Conservation (phyloP, 768 basidiomycete genomes). For the Lactarius deliciosus region DNA sequence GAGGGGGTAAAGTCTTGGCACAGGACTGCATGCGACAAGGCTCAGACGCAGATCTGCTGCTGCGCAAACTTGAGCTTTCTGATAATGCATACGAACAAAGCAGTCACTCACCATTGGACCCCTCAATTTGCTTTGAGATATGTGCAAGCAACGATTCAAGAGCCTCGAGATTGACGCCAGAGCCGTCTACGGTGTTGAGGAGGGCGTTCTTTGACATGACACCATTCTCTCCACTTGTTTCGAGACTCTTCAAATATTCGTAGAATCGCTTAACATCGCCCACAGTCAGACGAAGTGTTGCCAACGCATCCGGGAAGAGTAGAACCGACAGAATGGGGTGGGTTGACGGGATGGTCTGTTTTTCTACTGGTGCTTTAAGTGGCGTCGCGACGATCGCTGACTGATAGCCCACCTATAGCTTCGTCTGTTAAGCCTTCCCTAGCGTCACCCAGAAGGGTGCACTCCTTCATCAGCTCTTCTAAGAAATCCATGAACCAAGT, state of each 20-base stretch:
- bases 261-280: constrained; percentile 60
- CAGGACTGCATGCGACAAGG: constrained; percentile 61
- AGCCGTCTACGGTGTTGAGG: constrained; percentile 60
- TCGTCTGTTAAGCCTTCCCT: constrained; percentile 16
- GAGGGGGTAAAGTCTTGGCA: constrained; percentile 43
- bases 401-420: constrained; percentile 10
- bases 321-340: constrained; percentile 54
- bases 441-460: constrained; percentile 39
- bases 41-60: constrained; percentile 52
- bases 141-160: constrained; percentile 50
- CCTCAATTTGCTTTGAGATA: constrained; percentile 36
- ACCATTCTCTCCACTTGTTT: constrained; percentile 59
- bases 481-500: constrained; percentile 62
- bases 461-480: constrained; percentile 60
- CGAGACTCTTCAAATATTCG: constrained; percentile 49
- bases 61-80: constrained; percentile 35
- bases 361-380: neutral
- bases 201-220: constrained; percentile 64
- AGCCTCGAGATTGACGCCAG: constrained; percentile 58
- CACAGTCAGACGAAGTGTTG: constrained; percentile 50
- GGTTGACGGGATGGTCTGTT: constrained; percentile 10
- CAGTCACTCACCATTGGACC: constrained; percentile 31
- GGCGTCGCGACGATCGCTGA: neutral
- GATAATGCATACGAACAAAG: neutral
- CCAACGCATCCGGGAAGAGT: constrained; percentile 59